Evolutionary conservation across 495 filamentous ascomycete genomes (phyloP).

Genomic region (Barbatosphaeria neglecta): DNA sequence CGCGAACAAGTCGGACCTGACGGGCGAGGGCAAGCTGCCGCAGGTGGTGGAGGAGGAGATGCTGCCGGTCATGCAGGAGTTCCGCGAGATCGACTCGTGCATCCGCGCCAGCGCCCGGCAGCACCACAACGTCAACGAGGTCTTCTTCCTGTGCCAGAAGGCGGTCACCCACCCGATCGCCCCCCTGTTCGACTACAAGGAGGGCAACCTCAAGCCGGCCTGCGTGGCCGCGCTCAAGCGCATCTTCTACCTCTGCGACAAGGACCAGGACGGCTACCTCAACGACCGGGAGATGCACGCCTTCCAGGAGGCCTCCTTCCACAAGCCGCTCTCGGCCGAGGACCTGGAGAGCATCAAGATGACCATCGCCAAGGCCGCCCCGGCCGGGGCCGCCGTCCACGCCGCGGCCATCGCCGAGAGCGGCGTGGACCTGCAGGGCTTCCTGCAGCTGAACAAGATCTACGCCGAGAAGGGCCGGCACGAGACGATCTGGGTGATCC

Average conservation of each 20-base stretch:
- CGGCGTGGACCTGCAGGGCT: slow-evolving; percentile 71
- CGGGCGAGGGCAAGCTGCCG: slow-evolving; percentile 47
- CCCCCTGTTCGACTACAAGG: slow-evolving; percentile 91
- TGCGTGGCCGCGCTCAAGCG: slow-evolving; percentile 75
- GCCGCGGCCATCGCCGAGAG: slow-evolving; percentile 50
- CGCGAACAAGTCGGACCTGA: slow-evolving; percentile 90
- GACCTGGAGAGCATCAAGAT: slow-evolving; percentile 84
- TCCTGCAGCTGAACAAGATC: slow-evolving; percentile 82
- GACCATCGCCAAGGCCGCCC: slow-evolving; percentile 57
- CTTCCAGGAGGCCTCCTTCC: slow-evolving; percentile 85
- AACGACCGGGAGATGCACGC: slow-evolving; percentile 83
- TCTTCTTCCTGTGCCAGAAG: slow-evolving; percentile 94
- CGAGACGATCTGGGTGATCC: slow-evolving; percentile 93
- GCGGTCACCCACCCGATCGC: slow-evolving; percentile 98
- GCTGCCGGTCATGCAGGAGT: slow-evolving; percentile 96
- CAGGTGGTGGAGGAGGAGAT: slow-evolving; percentile 93
- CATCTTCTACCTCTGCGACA: slow-evolving; percentile 91
- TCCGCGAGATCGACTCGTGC: slow-evolving; percentile 97
- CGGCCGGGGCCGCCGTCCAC: too few species aligned
- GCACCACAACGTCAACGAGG: slow-evolving; percentile 91
- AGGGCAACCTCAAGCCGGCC: slow-evolving; percentile 74
- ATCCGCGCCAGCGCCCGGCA: slow-evolving; percentile 92
- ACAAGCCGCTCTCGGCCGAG: slow-evolving; percentile 62
- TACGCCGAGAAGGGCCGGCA: slow-evolving; percentile 97
- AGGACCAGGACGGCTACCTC: slow-evolving; percentile 89